Conservation (phyloP, 345 rosid genomes). For the Eucalyptus lansdowneana region DNA sequence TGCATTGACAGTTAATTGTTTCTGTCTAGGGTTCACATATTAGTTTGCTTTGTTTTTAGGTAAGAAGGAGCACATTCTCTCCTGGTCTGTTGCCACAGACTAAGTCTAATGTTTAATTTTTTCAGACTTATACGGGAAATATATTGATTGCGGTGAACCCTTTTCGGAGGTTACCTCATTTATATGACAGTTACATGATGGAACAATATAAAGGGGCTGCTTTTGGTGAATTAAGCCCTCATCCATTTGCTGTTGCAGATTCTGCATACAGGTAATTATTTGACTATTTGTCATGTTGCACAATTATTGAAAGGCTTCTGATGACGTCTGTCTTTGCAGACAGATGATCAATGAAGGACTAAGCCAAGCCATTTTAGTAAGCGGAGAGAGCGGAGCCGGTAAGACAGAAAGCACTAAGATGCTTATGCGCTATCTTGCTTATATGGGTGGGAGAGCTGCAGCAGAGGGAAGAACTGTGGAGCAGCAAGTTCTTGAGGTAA, state of each 20-base stretch:
- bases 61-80: not conserved
- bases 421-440: slow-evolving; percentile 93
- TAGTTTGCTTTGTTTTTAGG: not conserved
- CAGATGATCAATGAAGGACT: slow-evolving; percentile 79
- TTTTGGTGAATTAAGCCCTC: slow-evolving; percentile 89
- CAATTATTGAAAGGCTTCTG: not conserved
- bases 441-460: slow-evolving; percentile 85
- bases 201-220: slow-evolving; percentile 74
- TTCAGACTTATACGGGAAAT: slow-evolving; percentile 95
- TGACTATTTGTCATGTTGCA: not conserved
- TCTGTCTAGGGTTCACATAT: not conserved
- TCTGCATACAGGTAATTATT: slow-evolving; percentile 72
- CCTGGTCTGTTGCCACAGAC: not conserved
- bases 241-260: slow-evolving; percentile 97
- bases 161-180: slow-evolving; percentile 72
- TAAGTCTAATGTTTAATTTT: not conserved
- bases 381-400: slow-evolving; percentile 99
- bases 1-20: not conserved
- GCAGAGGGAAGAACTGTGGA: slow-evolving; percentile 80
- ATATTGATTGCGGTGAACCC: slow-evolving; percentile 98
- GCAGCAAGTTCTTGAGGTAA: slow-evolving; percentile 96
- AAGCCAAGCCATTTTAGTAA: slow-evolving; percentile 90
- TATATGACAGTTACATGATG: slow-evolving; percentile 75
- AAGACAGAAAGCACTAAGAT: slow-evolving; percentile 97
- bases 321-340: slow-evolving; percentile 23